Conservation (phyloP, 2,329 filamentous ascomycete species). For the Acarospora socialis region DNA sequence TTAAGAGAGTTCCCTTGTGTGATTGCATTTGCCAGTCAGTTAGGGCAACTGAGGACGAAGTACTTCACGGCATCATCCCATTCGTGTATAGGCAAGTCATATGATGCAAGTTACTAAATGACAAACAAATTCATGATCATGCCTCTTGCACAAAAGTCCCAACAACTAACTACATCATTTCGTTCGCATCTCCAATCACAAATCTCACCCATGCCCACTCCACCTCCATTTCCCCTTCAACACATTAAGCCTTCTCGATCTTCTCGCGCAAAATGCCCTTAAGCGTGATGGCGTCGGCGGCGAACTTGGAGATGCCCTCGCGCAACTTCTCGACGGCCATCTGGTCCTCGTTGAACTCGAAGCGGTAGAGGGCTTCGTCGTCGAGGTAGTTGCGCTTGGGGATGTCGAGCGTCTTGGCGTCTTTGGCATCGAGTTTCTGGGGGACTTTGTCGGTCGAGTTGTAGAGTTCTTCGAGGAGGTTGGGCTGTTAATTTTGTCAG, state of each 20-base stretch:
- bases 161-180: too few relatives aligned
- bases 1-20: too few relatives aligned
- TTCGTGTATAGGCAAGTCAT: too few relatives aligned
- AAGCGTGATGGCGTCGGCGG: constrained; percentile 83
- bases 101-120: too few relatives aligned
- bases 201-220: too few relatives aligned
- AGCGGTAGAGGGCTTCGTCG: constrained; percentile 83
- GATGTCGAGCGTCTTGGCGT: constrained; percentile 55
- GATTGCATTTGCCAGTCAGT: too few relatives aligned
- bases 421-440: constrained; percentile 73
- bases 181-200: too few relatives aligned
- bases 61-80: too few relatives aligned
- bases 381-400: constrained; percentile 84
- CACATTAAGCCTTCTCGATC: constrained; percentile 37
- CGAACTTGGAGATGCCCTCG: constrained; percentile 99
- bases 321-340: constrained; percentile 99
- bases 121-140: too few relatives aligned
- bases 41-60: too few relatives aligned
- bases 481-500: constrained; percentile 44
- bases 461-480: constrained; percentile 83
- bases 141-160: too few relatives aligned
- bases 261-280: constrained; percentile 87
- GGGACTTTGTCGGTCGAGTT: constrained; percentile 71
- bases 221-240: too few relatives aligned
- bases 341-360: constrained; percentile 98